Conservation (phyloP, 2,329 filamentous ascomycete genomes). For the Aspergillus sclerotialis region DNA sequence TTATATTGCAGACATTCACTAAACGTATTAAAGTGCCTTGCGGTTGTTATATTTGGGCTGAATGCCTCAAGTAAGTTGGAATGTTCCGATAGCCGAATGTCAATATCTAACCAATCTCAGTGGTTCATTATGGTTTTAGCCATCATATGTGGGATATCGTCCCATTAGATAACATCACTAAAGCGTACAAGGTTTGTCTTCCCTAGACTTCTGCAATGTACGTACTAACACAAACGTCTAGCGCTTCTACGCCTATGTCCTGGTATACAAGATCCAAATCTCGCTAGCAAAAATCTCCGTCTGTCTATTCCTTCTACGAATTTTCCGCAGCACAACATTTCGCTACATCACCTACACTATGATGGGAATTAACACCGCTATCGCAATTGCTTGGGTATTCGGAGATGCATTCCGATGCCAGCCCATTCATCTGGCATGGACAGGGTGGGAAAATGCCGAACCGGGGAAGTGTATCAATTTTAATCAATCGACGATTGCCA, state of each 20-base stretch:
- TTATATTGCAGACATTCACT: neutral
- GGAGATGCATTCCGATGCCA: constrained; percentile 4
- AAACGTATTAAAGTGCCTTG: constrained; percentile 1
- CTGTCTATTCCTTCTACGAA: constrained; percentile 7
- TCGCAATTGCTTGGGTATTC: constrained; percentile 4
- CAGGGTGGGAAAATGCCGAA: constrained; percentile 2
- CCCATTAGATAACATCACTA: constrained; percentile 6
- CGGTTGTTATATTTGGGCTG: constrained; percentile 1
- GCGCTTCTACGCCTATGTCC: constrained; percentile 4
- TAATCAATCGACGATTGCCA: constrained; percentile 1
- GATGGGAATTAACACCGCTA: constrained; percentile 4
- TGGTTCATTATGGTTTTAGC: constrained; percentile 5
- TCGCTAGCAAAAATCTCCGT: constrained; percentile 7
- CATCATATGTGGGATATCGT: constrained; percentile 7
- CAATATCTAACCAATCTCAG: constrained; percentile 1
- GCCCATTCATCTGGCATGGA: constrained; percentile 5
- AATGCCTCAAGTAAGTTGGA: constrained; percentile 1
- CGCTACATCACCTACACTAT: constrained; percentile 5
- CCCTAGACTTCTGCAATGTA: too few species aligned
- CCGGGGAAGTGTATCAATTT: constrained; percentile 4
- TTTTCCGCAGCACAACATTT: constrained; percentile 3
- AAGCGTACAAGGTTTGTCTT: constrained; percentile 3
- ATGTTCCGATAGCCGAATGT: too few species aligned
- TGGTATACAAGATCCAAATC: constrained; percentile 5
- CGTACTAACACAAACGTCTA: too few species aligned